Conservation (phyloP, 768 basidiomycete genomes). For the Lepiota venenata region DNA sequence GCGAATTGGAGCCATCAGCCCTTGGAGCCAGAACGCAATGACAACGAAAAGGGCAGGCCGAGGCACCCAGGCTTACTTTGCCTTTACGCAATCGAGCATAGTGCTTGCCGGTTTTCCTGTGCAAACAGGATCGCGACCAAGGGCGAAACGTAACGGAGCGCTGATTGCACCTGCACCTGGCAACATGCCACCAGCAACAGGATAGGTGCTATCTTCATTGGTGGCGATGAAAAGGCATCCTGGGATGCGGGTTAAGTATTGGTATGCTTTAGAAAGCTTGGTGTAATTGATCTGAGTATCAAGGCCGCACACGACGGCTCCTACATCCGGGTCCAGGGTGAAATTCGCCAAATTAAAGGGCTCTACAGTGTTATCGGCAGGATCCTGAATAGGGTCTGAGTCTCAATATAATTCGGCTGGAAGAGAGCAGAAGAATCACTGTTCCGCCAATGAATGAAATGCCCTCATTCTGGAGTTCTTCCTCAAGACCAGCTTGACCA, state of each 20-base stretch:
- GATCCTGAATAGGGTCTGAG: conserved; percentile 52
- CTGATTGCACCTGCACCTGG: conserved; percentile 87
- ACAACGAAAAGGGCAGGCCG: not conserved
- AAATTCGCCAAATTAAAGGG: conserved; percentile 69
- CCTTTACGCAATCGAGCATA: conserved; percentile 92
- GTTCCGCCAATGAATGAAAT: conserved; percentile 80
- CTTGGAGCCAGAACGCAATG: conserved; percentile 10
- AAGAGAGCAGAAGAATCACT: conserved; percentile 33
- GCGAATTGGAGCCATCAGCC: not conserved
- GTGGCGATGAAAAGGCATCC: conserved; percentile 85
- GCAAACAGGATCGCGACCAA: conserved; percentile 66
- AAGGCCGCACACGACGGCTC: conserved; percentile 93
- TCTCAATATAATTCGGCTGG: not conserved
- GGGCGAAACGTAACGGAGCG: conserved; percentile 74
- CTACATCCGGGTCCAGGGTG: conserved; percentile 71
- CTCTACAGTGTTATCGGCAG: conserved; percentile 73
- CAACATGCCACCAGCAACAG: conserved; percentile 63
- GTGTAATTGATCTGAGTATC: conserved; percentile 89
- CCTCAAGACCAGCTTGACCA: conserved; percentile 87
- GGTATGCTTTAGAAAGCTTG: conserved; percentile 90
- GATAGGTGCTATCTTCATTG: conserved; percentile 92
- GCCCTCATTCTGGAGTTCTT: conserved; percentile 89
- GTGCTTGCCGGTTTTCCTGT: conserved; percentile 90
- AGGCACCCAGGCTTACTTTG: conserved; percentile 35
- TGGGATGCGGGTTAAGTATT: conserved; percentile 80